Percentiles rank a stretch among this genome's conserved stretches.
These are phyloP conservation scores for Russula lepida DNA, from an alignment of 768 basidiomycete species.

Conservation along the genomic window DNA sequence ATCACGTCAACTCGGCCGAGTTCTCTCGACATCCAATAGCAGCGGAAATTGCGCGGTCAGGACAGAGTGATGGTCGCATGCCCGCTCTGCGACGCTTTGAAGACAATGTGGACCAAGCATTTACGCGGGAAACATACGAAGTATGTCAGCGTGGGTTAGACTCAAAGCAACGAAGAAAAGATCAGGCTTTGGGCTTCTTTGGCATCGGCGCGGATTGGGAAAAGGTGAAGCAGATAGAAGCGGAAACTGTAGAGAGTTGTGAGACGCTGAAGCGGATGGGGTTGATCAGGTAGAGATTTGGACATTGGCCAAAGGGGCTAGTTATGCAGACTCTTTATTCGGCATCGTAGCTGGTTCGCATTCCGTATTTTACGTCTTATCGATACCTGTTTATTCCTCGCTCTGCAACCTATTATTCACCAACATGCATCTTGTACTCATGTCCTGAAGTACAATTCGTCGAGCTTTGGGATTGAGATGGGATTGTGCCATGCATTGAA, in stretches of 20 bases:
- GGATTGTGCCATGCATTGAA: neutral
- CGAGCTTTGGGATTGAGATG: neutral
- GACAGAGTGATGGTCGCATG: conserved; percentile 20
- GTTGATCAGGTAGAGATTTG: conserved; percentile 35
- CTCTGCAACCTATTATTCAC: neutral
- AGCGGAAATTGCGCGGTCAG: conserved; percentile 48
- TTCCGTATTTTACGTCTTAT: neutral
- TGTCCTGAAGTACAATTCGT: neutral
- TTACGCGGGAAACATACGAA: conserved; percentile 58
- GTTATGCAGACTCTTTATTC: conserved; percentile 10
- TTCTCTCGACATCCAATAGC: conserved; percentile 76
- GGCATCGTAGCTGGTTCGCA: neutral
- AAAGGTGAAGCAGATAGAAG: conserved; percentile 66
- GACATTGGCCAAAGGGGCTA: neutral
- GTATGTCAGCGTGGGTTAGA: conserved; percentile 68
- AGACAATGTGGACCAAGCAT: conserved; percentile 62
- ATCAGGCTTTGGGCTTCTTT: conserved; percentile 77
- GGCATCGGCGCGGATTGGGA: conserved; percentile 92
- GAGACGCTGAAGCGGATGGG: conserved; percentile 65
- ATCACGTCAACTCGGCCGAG: conserved; percentile 76
- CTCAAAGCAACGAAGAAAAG: conserved; percentile 57
- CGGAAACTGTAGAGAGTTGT: conserved; percentile 66
- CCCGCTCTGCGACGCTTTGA: conserved; percentile 59
- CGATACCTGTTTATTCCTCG: conserved; percentile 6
- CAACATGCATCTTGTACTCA: neutral